phyloP scores from a whole-genome alignment of 2,329 filamentous ascomycete species.

The Fusarium agapanthi region DNA sequence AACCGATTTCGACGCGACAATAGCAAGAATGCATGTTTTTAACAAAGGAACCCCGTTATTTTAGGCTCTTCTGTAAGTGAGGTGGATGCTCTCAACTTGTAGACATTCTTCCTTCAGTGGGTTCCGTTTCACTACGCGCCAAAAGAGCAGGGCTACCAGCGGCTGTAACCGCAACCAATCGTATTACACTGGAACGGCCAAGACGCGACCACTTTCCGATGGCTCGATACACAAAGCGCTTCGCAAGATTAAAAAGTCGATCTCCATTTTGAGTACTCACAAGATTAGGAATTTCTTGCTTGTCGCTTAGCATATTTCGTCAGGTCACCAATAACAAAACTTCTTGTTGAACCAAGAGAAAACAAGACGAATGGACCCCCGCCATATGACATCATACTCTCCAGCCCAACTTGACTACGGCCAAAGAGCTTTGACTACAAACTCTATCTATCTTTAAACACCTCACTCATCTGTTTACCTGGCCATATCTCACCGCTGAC shows the following conservation, averaged over 20 bases:
- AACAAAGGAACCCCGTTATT: neutral
- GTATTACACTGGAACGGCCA: slow-evolving; percentile 13
- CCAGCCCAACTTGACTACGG: neutral
- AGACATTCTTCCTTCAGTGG: neutral
- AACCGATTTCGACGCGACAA: neutral
- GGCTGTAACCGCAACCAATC: slow-evolving; percentile 23
- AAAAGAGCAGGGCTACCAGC: slow-evolving; percentile 2
- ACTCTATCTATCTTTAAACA: neutral
- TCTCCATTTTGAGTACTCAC: neutral
- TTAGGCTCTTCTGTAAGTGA: neutral
- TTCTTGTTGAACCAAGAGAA: neutral
- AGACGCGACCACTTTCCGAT: slow-evolving; percentile 2
- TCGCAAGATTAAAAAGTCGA: slow-evolving; percentile 7
- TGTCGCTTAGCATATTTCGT: neutral
- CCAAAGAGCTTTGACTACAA: slow-evolving; percentile 1
- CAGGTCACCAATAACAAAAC: neutral
- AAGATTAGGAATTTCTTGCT: neutral
- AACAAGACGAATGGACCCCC: neutral
- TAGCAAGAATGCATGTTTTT: neutral
- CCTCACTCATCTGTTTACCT: neutral
- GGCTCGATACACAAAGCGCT: slow-evolving; percentile 26
- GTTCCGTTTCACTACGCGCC: slow-evolving; percentile 31
- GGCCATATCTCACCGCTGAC: neutral
- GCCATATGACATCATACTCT: slow-evolving; percentile 27
- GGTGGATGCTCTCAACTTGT: neutral